Evolutionary conservation across 768 basidiomycete genomes (phyloP).

Genomic region (Suillus plorans): DNA sequence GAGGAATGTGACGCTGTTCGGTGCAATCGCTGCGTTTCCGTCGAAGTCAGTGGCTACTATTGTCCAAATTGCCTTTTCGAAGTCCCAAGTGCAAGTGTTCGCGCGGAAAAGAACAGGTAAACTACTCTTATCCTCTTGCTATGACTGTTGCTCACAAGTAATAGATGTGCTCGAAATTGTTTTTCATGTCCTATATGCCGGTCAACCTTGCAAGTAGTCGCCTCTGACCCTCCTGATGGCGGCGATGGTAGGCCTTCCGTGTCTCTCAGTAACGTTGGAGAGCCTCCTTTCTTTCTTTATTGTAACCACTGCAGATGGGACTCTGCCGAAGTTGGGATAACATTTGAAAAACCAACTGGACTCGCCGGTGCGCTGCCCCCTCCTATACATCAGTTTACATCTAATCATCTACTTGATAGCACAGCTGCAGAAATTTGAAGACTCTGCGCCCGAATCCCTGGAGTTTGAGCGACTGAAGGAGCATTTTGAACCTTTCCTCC

Average conservation of each 20-base stretch:
- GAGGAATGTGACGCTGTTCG: conserved; percentile 97
- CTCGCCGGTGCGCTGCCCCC: conserved; percentile 67
- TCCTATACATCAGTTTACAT: neutral
- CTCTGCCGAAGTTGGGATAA: conserved; percentile 86
- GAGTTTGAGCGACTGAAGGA: conserved; percentile 96
- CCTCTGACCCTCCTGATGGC: conserved; percentile 74
- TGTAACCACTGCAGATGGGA: conserved; percentile 97
- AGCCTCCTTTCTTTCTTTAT: conserved; percentile 87
- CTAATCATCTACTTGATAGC: conserved; percentile 44
- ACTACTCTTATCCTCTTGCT: conserved; percentile 11
- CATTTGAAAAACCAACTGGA: conserved; percentile 95
- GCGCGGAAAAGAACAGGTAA: conserved; percentile 95
- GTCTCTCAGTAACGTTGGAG: conserved; percentile 62
- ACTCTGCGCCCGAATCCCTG: conserved; percentile 77
- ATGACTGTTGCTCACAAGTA: conserved; percentile 1
- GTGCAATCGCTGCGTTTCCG: conserved; percentile 87
- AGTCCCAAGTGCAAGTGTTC: conserved; percentile 96
- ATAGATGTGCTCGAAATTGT: conserved; percentile 96
- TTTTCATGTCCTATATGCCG: conserved; percentile 94
- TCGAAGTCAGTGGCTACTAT: conserved; percentile 96
- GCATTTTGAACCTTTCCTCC: conserved; percentile 94
- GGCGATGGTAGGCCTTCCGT: conserved; percentile 55
- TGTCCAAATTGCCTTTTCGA: conserved; percentile 99
- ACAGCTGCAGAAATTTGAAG: conserved; percentile 88
- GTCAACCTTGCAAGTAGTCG: conserved; percentile 88